These are phyloP conservation scores for Circinella minor DNA, from an alignment of 371 early-diverging fungal genomes.

Conservation along the genomic window DNA sequence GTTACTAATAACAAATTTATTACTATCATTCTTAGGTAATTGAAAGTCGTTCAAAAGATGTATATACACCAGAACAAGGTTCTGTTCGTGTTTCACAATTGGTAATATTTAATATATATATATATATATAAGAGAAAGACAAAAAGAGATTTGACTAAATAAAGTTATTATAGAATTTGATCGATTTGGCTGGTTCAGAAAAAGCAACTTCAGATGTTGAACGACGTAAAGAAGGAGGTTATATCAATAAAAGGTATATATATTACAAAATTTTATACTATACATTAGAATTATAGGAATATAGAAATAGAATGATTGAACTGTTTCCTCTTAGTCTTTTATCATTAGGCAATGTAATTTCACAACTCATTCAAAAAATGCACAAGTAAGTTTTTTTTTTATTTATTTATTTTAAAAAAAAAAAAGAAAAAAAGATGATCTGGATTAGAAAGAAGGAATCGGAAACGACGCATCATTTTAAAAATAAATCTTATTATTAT, in stretches of 20 bases:
- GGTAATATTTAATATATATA: conserved; percentile 29
- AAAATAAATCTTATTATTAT: background rate
- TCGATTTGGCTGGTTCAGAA: conserved; percentile 99
- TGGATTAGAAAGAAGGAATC: background rate
- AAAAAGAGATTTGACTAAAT: background rate
- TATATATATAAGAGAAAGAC: too few relatives aligned
- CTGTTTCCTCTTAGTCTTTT: conserved; percentile 56
- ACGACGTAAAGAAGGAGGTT: conserved; percentile 90
- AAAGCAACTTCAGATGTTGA: conserved; percentile 80
- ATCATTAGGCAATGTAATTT: conserved; percentile 91
- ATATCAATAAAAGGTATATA: conserved; percentile 84
- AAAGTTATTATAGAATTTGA: conserved; percentile 64
- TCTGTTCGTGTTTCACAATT: conserved; percentile 72
- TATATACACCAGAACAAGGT: conserved; percentile 17
- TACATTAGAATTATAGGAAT: background rate
- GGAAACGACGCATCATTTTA: too few relatives aligned
- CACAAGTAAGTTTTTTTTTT: conserved; percentile 37
- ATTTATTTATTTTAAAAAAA: background rate
- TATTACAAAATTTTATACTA: background rate
- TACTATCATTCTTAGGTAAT: conserved; percentile 24
- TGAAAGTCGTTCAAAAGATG: conserved; percentile 41
- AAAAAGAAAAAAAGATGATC: background rate
- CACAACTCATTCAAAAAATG: conserved; percentile 60
- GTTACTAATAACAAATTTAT: background rate
- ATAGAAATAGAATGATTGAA: background rate